Conservation (phyloP, 352 stramenopile genomes). For the Globisporangium perplexum region DNA sequence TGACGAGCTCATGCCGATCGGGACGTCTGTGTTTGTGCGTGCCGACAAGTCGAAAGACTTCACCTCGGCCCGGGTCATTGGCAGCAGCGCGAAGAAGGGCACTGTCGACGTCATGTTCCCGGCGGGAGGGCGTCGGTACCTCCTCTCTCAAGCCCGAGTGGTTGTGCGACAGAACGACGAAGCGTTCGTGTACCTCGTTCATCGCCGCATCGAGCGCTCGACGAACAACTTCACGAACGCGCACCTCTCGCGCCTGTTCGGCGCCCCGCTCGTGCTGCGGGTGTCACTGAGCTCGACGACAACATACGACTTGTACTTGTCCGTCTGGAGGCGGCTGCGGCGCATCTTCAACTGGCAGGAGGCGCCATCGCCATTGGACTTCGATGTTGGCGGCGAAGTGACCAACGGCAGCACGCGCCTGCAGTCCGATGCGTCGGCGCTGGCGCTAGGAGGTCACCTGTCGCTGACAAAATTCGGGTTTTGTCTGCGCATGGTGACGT, state of each 20-base stretch:
- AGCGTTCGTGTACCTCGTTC: conserved; percentile 76
- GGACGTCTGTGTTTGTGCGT: conserved; percentile 54
- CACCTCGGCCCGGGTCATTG: conserved; percentile 57
- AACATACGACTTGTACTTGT: conserved; percentile 68
- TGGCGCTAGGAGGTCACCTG: conserved; percentile 67
- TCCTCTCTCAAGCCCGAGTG: conserved; percentile 54
- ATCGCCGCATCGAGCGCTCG: conserved; percentile 77
- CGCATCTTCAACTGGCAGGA: conserved; percentile 84
- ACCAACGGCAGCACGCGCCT: conserved; percentile 9
- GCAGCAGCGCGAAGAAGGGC: conserved; percentile 42
- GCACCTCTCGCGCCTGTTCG: conserved; percentile 76
- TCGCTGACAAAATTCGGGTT: conserved; percentile 74
- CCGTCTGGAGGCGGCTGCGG: conserved; percentile 69
- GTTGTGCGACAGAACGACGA: conserved; percentile 40
- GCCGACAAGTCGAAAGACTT: conserved; percentile 62
- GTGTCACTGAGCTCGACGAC: conserved; percentile 62
- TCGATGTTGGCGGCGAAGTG: conserved; percentile 13
- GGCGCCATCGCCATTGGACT: conserved; percentile 29
- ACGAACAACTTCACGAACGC: conserved; percentile 78
- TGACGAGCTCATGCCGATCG: conserved; percentile 27
- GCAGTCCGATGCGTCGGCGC: conserved; percentile 39
- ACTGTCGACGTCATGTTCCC: conserved; percentile 69
- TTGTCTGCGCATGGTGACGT: conserved; percentile 77
- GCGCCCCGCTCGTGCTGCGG: conserved; percentile 61
- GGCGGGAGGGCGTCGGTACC: conserved; percentile 50